A percentile compares a stretch with the other conserved stretches of the same genome.
Evolutionary conservation across 225 moss, liverwort and hornwort genomes (phyloP).

Genomic region (Antitrichia curtipendula): DNA sequence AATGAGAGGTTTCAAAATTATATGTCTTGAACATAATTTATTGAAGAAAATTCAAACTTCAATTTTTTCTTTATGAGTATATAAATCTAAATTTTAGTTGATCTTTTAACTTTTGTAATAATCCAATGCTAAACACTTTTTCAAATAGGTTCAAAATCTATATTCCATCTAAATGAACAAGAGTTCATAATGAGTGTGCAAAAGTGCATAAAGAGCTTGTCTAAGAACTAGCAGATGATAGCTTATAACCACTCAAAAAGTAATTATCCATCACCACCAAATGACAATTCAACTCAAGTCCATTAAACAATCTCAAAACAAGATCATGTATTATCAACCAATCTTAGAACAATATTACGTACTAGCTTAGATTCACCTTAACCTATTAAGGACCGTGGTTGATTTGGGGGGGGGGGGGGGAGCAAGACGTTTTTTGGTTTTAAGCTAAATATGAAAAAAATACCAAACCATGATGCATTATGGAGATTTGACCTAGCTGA

Average conservation of each 20-base stretch:
- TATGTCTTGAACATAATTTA: background rate
- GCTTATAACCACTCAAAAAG: background rate
- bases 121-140: background rate
- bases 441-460: too few species aligned
- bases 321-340: background rate
- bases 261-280: background rate
- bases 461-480: too few species aligned
- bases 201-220: background rate
- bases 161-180: background rate
- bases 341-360: background rate
- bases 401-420: too few species aligned
- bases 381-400: too few species aligned
- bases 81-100: background rate
- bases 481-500: too few species aligned
- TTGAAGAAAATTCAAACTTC: background rate
- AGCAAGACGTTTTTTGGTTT: too few species aligned
- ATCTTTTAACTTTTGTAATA: background rate
- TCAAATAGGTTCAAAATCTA: background rate
- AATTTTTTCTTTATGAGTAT: background rate
- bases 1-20: background rate
- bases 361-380: background rate
- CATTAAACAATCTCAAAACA: background rate
- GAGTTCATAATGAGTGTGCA: fast-evolving
- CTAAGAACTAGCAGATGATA: background rate
- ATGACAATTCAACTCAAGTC: background rate